A percentile compares a stretch with the other conserved stretches of the same genome.
These are phyloP conservation scores for Tuber indicum DNA, from an alignment of 495 filamentous ascomycete genomes.

Conservation along the genomic window DNA sequence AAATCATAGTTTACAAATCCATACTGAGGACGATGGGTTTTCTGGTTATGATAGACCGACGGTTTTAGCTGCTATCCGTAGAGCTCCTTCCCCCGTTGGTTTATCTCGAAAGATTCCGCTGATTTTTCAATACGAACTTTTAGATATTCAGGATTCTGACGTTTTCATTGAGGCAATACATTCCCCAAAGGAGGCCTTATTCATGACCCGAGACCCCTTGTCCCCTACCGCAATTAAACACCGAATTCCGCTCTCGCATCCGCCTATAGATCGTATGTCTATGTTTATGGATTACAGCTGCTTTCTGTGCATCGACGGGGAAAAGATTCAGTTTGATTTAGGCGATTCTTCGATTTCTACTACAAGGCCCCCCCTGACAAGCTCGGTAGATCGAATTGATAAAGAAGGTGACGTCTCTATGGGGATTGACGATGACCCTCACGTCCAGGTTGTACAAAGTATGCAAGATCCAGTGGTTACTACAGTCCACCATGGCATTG, in stretches of 20 bases:
- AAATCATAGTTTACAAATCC: not conserved
- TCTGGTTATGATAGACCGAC: not conserved
- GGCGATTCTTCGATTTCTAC: constrained; percentile 4
- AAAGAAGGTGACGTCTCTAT: constrained; percentile 8
- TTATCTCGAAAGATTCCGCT: not conserved
- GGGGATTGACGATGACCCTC: constrained; percentile 17
- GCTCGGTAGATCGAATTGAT: not conserved
- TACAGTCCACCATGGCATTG: not conserved
- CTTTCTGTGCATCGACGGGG: constrained; percentile 16
- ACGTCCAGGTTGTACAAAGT: constrained; percentile 28
- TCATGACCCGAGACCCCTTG: not conserved
- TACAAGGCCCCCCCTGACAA: not conserved
- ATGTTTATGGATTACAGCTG: constrained; percentile 21
- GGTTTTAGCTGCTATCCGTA: constrained; percentile 1
- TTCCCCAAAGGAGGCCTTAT: not conserved
- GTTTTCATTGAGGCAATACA: not conserved
- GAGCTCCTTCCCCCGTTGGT: not conserved
- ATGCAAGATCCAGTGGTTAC: not conserved
- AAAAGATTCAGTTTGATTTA: constrained; percentile 20
- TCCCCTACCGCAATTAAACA: constrained; percentile 1
- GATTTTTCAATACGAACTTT: not conserved
- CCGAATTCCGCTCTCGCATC: constrained; percentile 17
- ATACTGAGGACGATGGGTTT: not conserved
- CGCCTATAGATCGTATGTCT: constrained; percentile 8
- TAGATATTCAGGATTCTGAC: not conserved